A percentile compares a stretch with the other conserved stretches of the same genome.
Evolutionary conservation across 352 stramenopile species (phyloP).

Genomic region (Phytopythium litorale): DNA sequence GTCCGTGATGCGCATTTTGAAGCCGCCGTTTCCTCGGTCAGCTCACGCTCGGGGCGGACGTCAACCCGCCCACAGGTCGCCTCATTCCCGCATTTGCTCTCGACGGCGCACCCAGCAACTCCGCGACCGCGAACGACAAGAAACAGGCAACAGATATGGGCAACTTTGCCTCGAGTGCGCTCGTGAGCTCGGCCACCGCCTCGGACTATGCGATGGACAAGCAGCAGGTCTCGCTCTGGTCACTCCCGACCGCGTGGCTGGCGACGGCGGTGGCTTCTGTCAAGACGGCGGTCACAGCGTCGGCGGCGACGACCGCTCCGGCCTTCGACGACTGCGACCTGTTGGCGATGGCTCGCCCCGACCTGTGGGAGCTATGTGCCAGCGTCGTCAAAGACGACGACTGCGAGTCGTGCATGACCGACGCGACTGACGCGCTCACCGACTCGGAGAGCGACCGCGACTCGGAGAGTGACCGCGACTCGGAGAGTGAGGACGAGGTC

Average conservation of each 20-base stretch:
- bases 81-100: slow-evolving; percentile 40
- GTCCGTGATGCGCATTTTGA: neutral
- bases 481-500: slow-evolving; percentile 15
- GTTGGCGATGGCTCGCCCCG: slow-evolving; percentile 5
- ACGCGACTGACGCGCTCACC: slow-evolving; percentile 43
- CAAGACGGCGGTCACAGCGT: slow-evolving; percentile 2
- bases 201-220: slow-evolving; percentile 24
- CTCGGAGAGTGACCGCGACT: slow-evolving; percentile 17
- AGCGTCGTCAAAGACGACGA: slow-evolving; percentile 17
- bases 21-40: neutral
- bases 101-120: slow-evolving; percentile 10
- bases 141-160: slow-evolving; percentile 25
- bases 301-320: neutral
- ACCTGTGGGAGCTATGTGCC: slow-evolving; percentile 10
- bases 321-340: slow-evolving; percentile 8
- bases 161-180: slow-evolving; percentile 34
- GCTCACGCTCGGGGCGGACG: neutral
- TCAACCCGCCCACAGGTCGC: neutral
- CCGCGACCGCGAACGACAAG: slow-evolving; percentile 6
- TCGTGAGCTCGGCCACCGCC: slow-evolving; percentile 5
- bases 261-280: slow-evolving; percentile 9
- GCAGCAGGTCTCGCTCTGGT: slow-evolving; percentile 11
- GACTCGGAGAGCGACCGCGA: slow-evolving; percentile 27
- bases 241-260: slow-evolving; percentile 12
- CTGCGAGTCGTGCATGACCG: slow-evolving; percentile 39